Evolutionary conservation across 108 stramenopile genomes (phyloP).

Genomic region (Stephanodiscus minutulus): DNA sequence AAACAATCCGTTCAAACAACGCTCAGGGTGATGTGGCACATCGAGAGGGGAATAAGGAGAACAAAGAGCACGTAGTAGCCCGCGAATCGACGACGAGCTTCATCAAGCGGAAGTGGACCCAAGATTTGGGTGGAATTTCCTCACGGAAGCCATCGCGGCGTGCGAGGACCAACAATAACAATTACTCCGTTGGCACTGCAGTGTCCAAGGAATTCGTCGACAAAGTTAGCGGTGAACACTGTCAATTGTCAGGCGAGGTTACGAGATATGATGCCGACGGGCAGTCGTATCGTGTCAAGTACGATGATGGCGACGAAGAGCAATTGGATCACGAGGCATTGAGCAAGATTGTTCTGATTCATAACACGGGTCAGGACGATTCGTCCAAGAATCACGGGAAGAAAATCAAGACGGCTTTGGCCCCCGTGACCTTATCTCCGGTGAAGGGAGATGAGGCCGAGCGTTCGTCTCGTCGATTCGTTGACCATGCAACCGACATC

Average conservation of each 20-base stretch:
- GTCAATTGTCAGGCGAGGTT: not conserved
- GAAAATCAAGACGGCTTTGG: not conserved
- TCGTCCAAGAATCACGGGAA: not conserved
- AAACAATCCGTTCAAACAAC: too few species aligned
- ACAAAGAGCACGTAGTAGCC: not conserved
- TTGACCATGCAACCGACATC: conserved; percentile 88
- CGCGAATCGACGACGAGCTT: not conserved
- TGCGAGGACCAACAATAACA: not conserved
- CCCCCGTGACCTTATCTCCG: not conserved
- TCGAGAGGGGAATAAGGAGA: not conserved
- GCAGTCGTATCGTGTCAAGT: not conserved
- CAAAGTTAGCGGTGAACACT: not conserved
- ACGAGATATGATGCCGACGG: not conserved
- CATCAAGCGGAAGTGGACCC: not conserved
- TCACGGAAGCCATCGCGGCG: not conserved
- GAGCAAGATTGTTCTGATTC: not conserved
- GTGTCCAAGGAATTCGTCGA: conserved; percentile 1
- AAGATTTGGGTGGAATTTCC: not conserved
- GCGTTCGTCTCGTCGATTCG: conserved; percentile 58
- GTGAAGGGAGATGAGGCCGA: conserved; percentile 5
- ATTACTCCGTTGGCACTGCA: not conserved
- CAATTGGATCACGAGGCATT: not conserved
- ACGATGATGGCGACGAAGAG: conserved; percentile 2
- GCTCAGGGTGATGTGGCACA: not conserved
- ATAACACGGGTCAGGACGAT: not conserved